Conservation (phyloP, 2,329 filamentous ascomycete genomes). For the Intubia oerlemansii region DNA sequence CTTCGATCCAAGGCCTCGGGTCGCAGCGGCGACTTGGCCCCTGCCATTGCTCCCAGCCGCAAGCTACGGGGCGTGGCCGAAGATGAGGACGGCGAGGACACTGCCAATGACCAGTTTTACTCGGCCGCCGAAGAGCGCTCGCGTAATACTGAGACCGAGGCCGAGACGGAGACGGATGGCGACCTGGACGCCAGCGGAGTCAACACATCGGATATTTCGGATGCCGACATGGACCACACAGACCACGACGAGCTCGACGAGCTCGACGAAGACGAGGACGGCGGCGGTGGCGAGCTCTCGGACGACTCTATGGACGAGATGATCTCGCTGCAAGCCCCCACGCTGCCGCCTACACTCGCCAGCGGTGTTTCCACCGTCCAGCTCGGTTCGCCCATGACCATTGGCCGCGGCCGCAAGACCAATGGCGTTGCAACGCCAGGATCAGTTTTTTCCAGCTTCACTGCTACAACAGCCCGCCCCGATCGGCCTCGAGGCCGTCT, state of each 20-base stretch:
- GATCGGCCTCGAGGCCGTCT: constrained; percentile 53
- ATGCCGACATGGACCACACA: constrained; percentile 38
- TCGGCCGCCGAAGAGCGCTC: constrained; percentile 70
- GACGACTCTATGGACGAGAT: constrained; percentile 87
- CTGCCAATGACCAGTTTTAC: constrained; percentile 76
- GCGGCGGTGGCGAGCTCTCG: constrained; percentile 50
- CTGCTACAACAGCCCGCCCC: constrained; percentile 58
- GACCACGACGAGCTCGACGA: constrained; percentile 62
- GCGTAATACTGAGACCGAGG: constrained; percentile 36
- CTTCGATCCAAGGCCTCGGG: constrained; percentile 25
- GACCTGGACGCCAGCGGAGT: not conserved
- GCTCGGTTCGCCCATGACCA: constrained; percentile 58
- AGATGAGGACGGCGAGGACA: constrained; percentile 52
- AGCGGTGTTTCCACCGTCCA: constrained; percentile 64
- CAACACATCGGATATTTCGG: constrained; percentile 18
- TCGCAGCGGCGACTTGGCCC: constrained; percentile 12
- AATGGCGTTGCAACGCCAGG: constrained; percentile 67
- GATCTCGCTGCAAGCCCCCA: constrained; percentile 70
- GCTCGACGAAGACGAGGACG: constrained; percentile 65
- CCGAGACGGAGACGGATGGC: constrained; percentile 13
- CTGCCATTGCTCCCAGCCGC: constrained; percentile 25
- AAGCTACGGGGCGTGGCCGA: constrained; percentile 36
- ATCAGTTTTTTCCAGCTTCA: constrained; percentile 77
- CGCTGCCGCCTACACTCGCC: constrained; percentile 53
- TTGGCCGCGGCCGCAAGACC: constrained; percentile 38